Evolutionary conservation across 768 basidiomycete genomes (phyloP), one percentile per base, ranked within the genome.

Genomic region (Phlegmacium glaucopus): DNA sequence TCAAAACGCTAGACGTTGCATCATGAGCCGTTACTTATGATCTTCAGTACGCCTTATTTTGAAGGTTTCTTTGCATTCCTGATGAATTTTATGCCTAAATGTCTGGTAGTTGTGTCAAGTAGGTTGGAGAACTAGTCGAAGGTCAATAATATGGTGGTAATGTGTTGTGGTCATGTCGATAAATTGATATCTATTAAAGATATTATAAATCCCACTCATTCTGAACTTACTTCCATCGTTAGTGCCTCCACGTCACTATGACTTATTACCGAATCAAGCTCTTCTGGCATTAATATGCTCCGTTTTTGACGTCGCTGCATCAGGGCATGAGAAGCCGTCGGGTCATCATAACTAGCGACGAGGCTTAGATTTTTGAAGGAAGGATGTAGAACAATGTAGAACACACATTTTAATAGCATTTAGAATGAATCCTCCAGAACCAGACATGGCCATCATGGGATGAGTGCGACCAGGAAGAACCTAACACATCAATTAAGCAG

Each of bases 391-490:
- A 22, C 9, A 30, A 26, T 13, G 52, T 12, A 34, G 12, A 11
- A 50, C 70, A 37, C 72, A 94, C 87, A 97, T 82, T 78, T 90
- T 91, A n/a, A 83, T 85, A 13, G 84, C 78, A 60, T 89, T 83
- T 26, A 97, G 74, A 37, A 98, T 67, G 67, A 82, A 96, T 0
- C 96, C 95, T 11, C 93, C 94, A 1, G 87, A 84, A 9, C 90
- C 91, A 16, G 90, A 86, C 49, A 83, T 89, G 47, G 76, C 85
- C 96, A 99, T 98, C 53, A 80, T 82, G 4, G 96, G 96, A 70
- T 99, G 96, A 34, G 91, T 95, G 29, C 96, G 78, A 17, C 96
- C 95, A 17, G 96, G 96, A n/a, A 99, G 74, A 12, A 94, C 85
- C 71, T 80, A 34, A 39, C 16, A 46, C 8, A 15, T n/a, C 39